These are phyloP conservation scores for Brasenia schreberi DNA, from an alignment of 164 flowering plant genomes.

Conservation along the genomic window DNA sequence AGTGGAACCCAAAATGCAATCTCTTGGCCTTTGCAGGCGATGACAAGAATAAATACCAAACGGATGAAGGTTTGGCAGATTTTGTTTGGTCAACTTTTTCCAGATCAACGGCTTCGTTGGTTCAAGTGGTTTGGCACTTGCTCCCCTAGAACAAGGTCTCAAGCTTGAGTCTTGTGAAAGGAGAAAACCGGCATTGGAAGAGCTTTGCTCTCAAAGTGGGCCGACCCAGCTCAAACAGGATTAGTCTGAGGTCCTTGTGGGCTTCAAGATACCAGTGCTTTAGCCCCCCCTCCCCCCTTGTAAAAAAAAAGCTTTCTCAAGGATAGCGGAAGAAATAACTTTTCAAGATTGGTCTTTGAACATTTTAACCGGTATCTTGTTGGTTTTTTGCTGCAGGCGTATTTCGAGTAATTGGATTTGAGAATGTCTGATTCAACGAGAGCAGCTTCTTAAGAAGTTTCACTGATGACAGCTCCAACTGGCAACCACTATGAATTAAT, in stretches of 20 bases:
- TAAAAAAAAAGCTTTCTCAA: no score
- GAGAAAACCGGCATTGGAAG: no score
- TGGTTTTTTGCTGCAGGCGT: conserved; percentile 43
- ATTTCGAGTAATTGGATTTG: conserved; percentile 82
- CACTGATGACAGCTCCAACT: no score
- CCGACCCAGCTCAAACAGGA: neutral
- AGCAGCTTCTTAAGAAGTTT: no score
- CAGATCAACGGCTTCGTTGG: neutral
- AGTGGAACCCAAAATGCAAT: conserved; percentile 93
- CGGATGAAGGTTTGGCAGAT: conserved; percentile 71
- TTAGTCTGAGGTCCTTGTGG: neutral
- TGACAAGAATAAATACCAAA: conserved; percentile 88
- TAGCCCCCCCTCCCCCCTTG: neutral
- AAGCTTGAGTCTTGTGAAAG: no score
- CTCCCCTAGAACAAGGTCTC: no score
- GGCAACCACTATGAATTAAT: no score
- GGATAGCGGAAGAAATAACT: no score
- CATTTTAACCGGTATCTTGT: neutral
- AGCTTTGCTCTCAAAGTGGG: no score
- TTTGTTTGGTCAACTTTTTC: neutral
- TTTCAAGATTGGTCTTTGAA: neutral
- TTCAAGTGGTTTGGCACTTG: neutral
- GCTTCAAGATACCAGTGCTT: neutral
- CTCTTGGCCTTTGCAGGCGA: conserved; percentile 96
- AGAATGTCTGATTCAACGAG: conserved; percentile 31